A percentile compares a stretch with the other conserved stretches of the same genome.
Evolutionary conservation across 345 rosid species (phyloP).

Genomic region (Euphorbia lathyris): DNA sequence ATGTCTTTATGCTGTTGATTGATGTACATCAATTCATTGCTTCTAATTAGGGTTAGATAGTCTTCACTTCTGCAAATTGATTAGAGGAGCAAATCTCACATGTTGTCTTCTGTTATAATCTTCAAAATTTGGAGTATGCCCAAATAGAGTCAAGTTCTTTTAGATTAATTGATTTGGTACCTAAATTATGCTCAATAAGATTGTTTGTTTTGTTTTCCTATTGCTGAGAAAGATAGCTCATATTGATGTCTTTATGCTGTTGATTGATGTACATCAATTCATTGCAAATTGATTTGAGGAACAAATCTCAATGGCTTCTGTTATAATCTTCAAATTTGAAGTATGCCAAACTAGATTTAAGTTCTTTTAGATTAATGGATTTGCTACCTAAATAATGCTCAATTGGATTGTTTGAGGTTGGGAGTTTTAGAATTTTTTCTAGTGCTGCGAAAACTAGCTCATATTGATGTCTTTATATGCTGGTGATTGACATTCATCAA

Average conservation of each 20-base stretch:
- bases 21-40: too few relatives aligned
- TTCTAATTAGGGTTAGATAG: not conserved
- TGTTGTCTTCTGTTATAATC: not conserved
- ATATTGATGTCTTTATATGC: not conserved
- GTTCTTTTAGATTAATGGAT: not conserved
- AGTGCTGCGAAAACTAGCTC: too few relatives aligned
- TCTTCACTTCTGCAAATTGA: not conserved
- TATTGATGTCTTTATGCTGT: not conserved
- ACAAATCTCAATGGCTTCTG: too few relatives aligned
- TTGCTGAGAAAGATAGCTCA: too few relatives aligned
- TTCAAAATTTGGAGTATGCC: not conserved
- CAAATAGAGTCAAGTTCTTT: not conserved
- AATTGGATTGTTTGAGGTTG: too few relatives aligned
- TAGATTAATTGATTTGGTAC: not conserved
- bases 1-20: constrained; percentile 1
- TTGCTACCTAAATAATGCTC: not conserved
- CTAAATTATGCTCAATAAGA: not conserved
- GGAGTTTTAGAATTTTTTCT: too few relatives aligned
- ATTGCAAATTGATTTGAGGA: too few relatives aligned
- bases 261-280: too few relatives aligned
- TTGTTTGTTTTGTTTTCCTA: too few relatives aligned
- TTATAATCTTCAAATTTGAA: too few relatives aligned
- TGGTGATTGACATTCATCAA: too few relatives aligned
- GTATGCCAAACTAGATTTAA: not conserved
- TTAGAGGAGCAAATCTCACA: not conserved